Percentiles rank a stretch among this genome's conserved stretches.
These are phyloP conservation scores for Dillenia suffruticosa DNA, from an alignment of 164 flowering plant genomes.

Conservation along the genomic window DNA sequence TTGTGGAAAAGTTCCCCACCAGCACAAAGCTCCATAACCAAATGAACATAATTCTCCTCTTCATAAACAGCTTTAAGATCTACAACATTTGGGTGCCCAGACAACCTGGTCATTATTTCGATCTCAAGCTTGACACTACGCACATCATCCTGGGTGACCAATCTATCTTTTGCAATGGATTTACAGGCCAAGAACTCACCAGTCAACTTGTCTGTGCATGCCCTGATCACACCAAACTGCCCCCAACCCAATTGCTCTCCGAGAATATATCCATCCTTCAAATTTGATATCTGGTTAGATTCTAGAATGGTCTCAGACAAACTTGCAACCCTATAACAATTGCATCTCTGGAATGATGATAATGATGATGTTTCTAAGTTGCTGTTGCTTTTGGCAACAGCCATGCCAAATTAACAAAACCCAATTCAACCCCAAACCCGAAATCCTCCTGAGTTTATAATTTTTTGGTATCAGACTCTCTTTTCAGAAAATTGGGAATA, in stretches of 20 bases:
- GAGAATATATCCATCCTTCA: conserved; percentile 47
- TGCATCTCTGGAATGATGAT: conserved; percentile 9
- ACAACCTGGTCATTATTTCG: conserved; percentile 53
- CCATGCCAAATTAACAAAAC: conserved; percentile 38
- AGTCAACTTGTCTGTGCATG: conserved; percentile 53
- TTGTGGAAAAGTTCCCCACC: conserved; percentile 61
- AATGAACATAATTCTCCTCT: conserved; percentile 52
- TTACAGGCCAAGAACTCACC: conserved; percentile 55
- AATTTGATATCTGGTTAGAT: conserved; percentile 27
- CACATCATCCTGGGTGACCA: conserved; percentile 42
- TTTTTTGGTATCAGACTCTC: background rate
- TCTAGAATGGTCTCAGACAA: conserved; percentile 43
- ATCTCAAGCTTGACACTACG: conserved; percentile 51
- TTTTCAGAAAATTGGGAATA: conserved; percentile 5
- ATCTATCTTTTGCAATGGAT: conserved; percentile 48
- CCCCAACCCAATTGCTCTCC: conserved; percentile 79
- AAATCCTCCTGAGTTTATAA: background rate
- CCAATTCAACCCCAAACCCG: conserved; percentile 8
- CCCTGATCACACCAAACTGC: conserved; percentile 69
- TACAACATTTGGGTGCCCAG: conserved; percentile 64
- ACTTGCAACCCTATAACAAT: conserved; percentile 35
- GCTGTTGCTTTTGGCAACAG: conserved; percentile 61
- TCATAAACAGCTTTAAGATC: conserved; percentile 54
- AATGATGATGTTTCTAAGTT: conserved; percentile 11
- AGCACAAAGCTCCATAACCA: conserved; percentile 70